Conservation (phyloP, 2,329 filamentous ascomycete genomes). For the Claviceps spartinae region DNA sequence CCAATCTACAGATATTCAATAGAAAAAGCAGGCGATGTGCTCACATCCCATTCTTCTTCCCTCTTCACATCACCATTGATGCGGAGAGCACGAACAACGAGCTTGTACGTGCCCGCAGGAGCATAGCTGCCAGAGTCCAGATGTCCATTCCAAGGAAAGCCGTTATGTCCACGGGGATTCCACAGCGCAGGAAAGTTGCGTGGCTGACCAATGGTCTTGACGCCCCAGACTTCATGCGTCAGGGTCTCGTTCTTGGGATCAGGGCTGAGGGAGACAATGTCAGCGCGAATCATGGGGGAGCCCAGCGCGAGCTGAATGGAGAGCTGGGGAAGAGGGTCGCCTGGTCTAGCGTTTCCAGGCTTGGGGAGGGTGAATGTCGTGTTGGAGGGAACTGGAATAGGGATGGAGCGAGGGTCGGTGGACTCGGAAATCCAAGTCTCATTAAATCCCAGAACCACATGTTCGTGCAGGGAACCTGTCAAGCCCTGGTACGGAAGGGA, state of each 20-base stretch:
- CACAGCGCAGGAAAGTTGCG: conserved; percentile 26
- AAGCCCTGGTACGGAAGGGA: conserved; percentile 29
- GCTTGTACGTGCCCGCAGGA: conserved; percentile 34
- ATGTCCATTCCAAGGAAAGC: conserved; percentile 30
- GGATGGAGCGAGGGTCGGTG: background rate
- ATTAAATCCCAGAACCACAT: conserved; percentile 12
- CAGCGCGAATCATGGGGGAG: conserved; percentile 27
- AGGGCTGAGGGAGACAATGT: conserved; percentile 27
- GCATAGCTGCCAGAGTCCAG: conserved; percentile 33
- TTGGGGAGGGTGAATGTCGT: conserved; percentile 28
- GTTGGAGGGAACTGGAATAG: conserved; percentile 17
- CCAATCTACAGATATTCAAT: conserved; percentile 18
- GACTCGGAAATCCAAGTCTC: conserved; percentile 20
- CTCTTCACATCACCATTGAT: conserved; percentile 35
- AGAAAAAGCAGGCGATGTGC: conserved; percentile 18
- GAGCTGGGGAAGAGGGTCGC: conserved; percentile 24
- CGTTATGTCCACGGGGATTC: conserved; percentile 12
- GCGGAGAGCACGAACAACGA: conserved; percentile 33
- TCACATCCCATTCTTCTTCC: conserved; percentile 32
- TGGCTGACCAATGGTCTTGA: conserved; percentile 28
- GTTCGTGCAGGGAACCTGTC: conserved; percentile 20
- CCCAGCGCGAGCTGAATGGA: conserved; percentile 31
- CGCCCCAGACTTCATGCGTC: conserved; percentile 21
- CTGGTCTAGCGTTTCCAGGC: conserved; percentile 21
- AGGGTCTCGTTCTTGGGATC: conserved; percentile 10